These are phyloP conservation scores for Clarireedia monteithiana DNA, from an alignment of 2,329 filamentous ascomycete species.

Conservation along the genomic window DNA sequence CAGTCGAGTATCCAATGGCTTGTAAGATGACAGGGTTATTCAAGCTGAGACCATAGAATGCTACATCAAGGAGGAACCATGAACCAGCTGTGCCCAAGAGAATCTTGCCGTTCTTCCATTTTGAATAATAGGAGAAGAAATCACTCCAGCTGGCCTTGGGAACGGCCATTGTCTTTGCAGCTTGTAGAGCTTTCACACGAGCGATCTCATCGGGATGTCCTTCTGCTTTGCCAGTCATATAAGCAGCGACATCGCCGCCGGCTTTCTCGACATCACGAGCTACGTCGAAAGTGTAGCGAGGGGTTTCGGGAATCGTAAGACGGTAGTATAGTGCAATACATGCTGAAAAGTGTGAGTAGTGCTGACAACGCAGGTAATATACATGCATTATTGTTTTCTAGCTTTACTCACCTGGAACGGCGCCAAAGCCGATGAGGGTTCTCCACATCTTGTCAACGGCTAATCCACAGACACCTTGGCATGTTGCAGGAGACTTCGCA, in stretches of 20 bases:
- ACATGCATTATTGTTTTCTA: not conserved
- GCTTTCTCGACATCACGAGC: constrained; percentile 68
- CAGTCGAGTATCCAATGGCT: constrained; percentile 64
- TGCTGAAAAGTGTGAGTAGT: constrained; percentile 32
- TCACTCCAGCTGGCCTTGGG: constrained; percentile 67
- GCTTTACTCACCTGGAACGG: constrained; percentile 26
- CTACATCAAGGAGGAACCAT: constrained; percentile 67
- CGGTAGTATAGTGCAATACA: constrained; percentile 78
- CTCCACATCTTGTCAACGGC: constrained; percentile 87
- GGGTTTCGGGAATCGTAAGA: constrained; percentile 80
- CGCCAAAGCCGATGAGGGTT: constrained; percentile 65
- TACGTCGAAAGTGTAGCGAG: constrained; percentile 82
- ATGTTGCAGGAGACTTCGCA: constrained; percentile 44
- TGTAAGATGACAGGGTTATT: constrained; percentile 68
- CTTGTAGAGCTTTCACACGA: constrained; percentile 48
- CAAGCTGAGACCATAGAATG: constrained; percentile 54
- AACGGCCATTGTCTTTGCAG: constrained; percentile 37
- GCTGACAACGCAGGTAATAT: not conserved
- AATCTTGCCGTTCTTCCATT: constrained; percentile 64
- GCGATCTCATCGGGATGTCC: constrained; percentile 59
- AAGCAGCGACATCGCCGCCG: constrained; percentile 63
- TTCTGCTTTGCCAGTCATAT: constrained; percentile 56
- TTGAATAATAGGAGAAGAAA: constrained; percentile 62
- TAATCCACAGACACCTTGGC: constrained; percentile 53
- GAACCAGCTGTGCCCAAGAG: constrained; percentile 75